Evolutionary conservation across 2,329 filamentous ascomycete species (phyloP), one percentile per base, ranked within the genome.

Genomic region (Paramyrothecium sp.): DNA sequence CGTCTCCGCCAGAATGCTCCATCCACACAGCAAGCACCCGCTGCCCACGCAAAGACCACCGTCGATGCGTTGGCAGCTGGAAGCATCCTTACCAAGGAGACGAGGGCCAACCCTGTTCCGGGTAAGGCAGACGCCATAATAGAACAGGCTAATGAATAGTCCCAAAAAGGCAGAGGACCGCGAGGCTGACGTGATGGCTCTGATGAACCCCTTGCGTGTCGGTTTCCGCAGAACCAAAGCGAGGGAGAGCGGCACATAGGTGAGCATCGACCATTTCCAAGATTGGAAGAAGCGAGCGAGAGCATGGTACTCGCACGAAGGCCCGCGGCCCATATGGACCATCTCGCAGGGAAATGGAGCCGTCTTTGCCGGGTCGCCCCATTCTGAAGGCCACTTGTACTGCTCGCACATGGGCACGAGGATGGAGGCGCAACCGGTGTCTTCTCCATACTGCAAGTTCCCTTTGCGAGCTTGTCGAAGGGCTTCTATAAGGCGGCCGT

Each of bases 81-180:
- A 63, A 1, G 71, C 71, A 58, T 84, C 80, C 19, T 69, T 76
- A n/a, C 85, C 82, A 22, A 93, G 75, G 13, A 94, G 21, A 34
- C 70, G 82, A 0, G 92, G 92, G 0, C 91, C 91, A 7, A 95
- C 59, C 12, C 90, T 82, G 1, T 88, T 92, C 49, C 92, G 84
- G 7, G 86, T 80, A 0, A 96, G 83, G 69, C 92, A 96, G 3
- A 96, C 89, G 26, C 89, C 87, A 69, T 96, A 96, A 76, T 93
- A 96, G 71, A 94, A 95, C 12, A 92, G 75, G 1, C 85, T 79
- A 62, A 96, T 89, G 71, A 94, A 96, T 0, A 86, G 76, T 3
- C 87, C 90, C 2, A 96, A 81, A 69, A 96, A 95, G 1, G 88
- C 81, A 0, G 91, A 92, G 5, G 90, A 93, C 33, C 89, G 84